A percentile compares a stretch with the other conserved stretches of the same genome.
phyloP scores from a whole-genome alignment of 2,329 filamentous ascomycete species.

The Fusarium algeriense region DNA sequence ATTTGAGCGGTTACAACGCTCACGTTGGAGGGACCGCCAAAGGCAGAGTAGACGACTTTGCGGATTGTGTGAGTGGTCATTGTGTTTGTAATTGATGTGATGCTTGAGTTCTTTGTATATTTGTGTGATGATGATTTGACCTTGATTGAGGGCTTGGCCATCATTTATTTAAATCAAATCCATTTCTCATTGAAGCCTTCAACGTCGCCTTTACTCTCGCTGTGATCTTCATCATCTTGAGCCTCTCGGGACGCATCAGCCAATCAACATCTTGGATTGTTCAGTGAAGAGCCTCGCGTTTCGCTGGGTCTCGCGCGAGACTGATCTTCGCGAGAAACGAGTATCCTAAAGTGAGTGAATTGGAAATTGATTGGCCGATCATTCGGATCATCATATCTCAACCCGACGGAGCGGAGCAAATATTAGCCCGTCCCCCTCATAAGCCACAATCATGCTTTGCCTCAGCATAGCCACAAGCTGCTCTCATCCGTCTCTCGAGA shows the following conservation, averaged over 20 bases:
- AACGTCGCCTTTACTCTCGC: not conserved
- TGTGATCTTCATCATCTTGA: not conserved
- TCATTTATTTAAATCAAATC: not conserved
- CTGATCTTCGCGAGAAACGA: no score
- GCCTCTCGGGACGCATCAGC: not conserved
- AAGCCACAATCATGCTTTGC: not conserved
- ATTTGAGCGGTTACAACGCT: constrained; percentile 52
- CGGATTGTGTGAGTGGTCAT: constrained; percentile 53
- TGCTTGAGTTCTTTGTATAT: not conserved
- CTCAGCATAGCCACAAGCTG: not conserved
- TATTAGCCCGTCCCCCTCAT: not conserved
- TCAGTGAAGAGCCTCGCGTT: constrained; percentile 5
- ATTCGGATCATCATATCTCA: not conserved
- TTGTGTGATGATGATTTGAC: not conserved
- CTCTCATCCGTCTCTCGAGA: not conserved
- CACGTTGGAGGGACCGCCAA: constrained; percentile 56
- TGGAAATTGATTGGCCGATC: not conserved
- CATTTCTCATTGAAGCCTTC: not conserved
- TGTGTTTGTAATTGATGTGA: not conserved
- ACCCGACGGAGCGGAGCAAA: not conserved
- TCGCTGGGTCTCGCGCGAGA: constrained; percentile 8
- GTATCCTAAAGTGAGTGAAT: no score
- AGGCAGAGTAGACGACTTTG: constrained; percentile 59
- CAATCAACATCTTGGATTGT: not conserved
- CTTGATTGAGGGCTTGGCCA: not conserved